Conservation (phyloP, 352 stramenopile species). For the Pythium volutum region DNA sequence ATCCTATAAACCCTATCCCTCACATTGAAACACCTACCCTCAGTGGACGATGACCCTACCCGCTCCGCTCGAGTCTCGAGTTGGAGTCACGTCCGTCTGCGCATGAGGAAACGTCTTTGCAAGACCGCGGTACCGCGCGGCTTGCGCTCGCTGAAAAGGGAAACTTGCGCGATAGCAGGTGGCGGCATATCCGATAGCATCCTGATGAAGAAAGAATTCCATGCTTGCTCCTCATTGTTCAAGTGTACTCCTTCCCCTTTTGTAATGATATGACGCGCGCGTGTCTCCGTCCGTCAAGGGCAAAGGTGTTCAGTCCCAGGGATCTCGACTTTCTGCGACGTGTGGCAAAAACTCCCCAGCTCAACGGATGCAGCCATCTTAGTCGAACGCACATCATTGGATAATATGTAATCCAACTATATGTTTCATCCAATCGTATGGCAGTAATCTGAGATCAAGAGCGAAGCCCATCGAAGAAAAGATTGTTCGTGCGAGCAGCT, state of each 20-base stretch:
- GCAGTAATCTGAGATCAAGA: background rate
- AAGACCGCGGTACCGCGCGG: background rate
- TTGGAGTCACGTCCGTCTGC: background rate
- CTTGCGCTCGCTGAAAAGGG: background rate
- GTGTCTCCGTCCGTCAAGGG: background rate
- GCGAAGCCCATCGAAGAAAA: slow-evolving; percentile 8
- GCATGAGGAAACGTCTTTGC: background rate
- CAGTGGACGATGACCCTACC: slow-evolving; percentile 10
- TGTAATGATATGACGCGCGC: background rate
- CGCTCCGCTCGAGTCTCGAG: slow-evolving; percentile 2
- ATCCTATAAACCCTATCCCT: background rate
- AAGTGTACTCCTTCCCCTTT: too few species aligned
- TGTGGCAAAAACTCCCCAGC: background rate
- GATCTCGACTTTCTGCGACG: background rate
- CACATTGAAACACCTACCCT: slow-evolving; percentile 1
- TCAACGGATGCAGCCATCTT: slow-evolving; percentile 13
- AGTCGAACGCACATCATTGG: background rate
- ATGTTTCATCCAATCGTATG: slow-evolving; percentile 1
- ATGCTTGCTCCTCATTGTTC: background rate
- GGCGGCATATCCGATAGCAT: too few species aligned
- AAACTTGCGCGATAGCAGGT: background rate
- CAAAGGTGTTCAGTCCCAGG: background rate
- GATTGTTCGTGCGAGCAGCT: background rate
- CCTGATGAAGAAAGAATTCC: background rate
- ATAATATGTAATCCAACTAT: background rate